Evolutionary conservation across 2,329 filamentous ascomycete species (phyloP).

Genomic region (Parastagonospora nodorum): DNA sequence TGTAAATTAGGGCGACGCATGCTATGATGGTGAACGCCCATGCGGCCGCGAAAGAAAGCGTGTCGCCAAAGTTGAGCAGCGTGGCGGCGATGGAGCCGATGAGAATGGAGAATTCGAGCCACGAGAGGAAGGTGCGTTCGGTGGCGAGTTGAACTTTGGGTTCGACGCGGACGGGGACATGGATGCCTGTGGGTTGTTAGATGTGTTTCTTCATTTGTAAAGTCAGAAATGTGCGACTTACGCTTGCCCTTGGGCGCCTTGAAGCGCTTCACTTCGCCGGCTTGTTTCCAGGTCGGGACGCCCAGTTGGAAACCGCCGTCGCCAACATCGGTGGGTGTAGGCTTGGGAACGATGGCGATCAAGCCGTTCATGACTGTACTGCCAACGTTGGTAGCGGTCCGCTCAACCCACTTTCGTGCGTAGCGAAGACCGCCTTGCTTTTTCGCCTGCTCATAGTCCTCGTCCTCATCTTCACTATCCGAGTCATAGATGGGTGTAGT

Average conservation of each 20-base stretch:
- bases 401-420: slow-evolving; percentile 59
- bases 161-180: slow-evolving; percentile 93
- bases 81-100: slow-evolving; percentile 63
- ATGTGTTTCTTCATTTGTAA: neutral
- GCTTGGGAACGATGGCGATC: slow-evolving; percentile 43
- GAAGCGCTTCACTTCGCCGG: slow-evolving; percentile 56
- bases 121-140: slow-evolving; percentile 93
- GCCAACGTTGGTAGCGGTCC: slow-evolving; percentile 56
- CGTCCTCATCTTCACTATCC: slow-evolving; percentile 79
- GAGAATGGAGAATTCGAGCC: slow-evolving; percentile 97
- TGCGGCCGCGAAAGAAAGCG: slow-evolving; percentile 50
- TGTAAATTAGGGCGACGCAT: slow-evolving; percentile 78
- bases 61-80: slow-evolving; percentile 48
- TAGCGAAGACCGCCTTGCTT: slow-evolving; percentile 79
- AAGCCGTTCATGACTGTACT: slow-evolving; percentile 35
- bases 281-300: slow-evolving; percentile 49
- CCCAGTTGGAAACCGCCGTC: slow-evolving; percentile 49
- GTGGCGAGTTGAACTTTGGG: slow-evolving; percentile 98
- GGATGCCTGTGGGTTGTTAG: slow-evolving; percentile 66
- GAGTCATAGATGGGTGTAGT: slow-evolving; percentile 92
- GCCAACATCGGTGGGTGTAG: slow-evolving; percentile 52
- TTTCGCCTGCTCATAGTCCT: slow-evolving; percentile 76
- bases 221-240: slow-evolving; percentile 18
- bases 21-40: slow-evolving; percentile 84
- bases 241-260: slow-evolving; percentile 78